Conservation (phyloP, 495 filamentous ascomycete genomes). For the Hyaloscypha hepaticicola region DNA sequence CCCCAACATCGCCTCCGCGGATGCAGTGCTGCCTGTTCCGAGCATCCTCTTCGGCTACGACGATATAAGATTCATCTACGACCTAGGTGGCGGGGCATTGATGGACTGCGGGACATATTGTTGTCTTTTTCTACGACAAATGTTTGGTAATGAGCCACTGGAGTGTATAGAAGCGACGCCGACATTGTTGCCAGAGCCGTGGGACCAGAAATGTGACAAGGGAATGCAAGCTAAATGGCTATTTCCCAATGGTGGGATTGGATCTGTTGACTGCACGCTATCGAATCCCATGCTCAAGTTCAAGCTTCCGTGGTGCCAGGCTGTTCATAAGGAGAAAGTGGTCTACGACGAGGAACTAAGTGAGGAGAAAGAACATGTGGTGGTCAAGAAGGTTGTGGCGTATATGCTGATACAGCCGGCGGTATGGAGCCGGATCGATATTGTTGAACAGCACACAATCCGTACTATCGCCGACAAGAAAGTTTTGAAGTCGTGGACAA, state of each 20-base stretch:
- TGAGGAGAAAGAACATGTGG: conserved; percentile 38
- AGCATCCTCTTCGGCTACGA: conserved; percentile 34
- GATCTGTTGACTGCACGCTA: conserved; percentile 40
- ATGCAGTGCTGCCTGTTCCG: conserved; percentile 34
- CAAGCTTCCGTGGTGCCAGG: conserved; percentile 14
- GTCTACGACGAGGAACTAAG: conserved; percentile 31
- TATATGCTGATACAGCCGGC: conserved; percentile 40
- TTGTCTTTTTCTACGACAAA: conserved; percentile 32
- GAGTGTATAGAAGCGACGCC: conserved; percentile 20
- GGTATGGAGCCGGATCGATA: conserved; percentile 52
- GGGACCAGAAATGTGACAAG: conserved; percentile 39
- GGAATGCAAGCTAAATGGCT: conserved; percentile 41
- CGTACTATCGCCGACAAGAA: conserved; percentile 33
- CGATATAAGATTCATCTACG: conserved; percentile 57
- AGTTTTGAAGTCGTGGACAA: conserved; percentile 44
- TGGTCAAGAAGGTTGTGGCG: conserved; percentile 44
- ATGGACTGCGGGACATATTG: conserved; percentile 60
- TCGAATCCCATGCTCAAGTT: conserved; percentile 27
- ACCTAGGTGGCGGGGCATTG: conserved; percentile 54
- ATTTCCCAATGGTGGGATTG: conserved; percentile 46
- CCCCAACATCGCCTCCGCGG: conserved; percentile 39
- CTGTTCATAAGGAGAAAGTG: conserved; percentile 34
- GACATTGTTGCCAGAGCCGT: conserved; percentile 15
- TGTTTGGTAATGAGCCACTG: conserved; percentile 23
- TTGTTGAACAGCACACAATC: conserved; percentile 44